phyloP scores from a whole-genome alignment of 2,329 filamentous ascomycete species.

The Exserohilum rostratum region DNA sequence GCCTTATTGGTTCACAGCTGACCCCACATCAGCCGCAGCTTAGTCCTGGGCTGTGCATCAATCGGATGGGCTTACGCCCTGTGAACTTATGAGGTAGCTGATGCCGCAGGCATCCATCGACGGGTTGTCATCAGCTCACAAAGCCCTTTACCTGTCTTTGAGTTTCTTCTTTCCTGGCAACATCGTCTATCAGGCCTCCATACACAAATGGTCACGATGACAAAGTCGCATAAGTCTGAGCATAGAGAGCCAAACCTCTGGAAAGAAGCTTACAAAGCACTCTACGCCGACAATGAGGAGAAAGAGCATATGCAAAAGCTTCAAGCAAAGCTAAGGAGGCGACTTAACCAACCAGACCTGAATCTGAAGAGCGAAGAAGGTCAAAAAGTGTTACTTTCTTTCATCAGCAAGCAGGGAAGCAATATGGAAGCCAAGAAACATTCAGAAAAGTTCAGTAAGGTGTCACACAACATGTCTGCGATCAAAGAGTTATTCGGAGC shows the following conservation, averaged over 20 bases:
- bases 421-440: constrained; percentile 9
- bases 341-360: constrained; percentile 19
- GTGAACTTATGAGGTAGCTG: neutral
- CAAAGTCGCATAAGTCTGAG: neutral
- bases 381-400: constrained; percentile 12
- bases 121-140: neutral
- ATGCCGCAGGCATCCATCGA: no score
- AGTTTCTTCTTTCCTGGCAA: neutral
- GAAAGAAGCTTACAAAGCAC: constrained; percentile 23
- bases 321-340: constrained; percentile 14
- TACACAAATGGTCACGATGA: neutral
- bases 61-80: neutral
- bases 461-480: constrained; percentile 18
- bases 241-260: constrained; percentile 18
- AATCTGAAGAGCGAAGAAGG: constrained; percentile 23
- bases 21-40: neutral
- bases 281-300: constrained; percentile 16
- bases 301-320: constrained; percentile 23
- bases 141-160: neutral
- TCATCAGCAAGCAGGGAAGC: constrained; percentile 16
- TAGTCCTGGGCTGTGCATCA: neutral
- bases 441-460: constrained; percentile 14
- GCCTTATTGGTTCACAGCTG: neutral
- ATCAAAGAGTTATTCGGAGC: constrained; percentile 22
- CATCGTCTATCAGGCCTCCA: neutral